Base-by-base conservation (phyloP, 768 basidiomycete species). In the Trametes cingulata region DNA sequence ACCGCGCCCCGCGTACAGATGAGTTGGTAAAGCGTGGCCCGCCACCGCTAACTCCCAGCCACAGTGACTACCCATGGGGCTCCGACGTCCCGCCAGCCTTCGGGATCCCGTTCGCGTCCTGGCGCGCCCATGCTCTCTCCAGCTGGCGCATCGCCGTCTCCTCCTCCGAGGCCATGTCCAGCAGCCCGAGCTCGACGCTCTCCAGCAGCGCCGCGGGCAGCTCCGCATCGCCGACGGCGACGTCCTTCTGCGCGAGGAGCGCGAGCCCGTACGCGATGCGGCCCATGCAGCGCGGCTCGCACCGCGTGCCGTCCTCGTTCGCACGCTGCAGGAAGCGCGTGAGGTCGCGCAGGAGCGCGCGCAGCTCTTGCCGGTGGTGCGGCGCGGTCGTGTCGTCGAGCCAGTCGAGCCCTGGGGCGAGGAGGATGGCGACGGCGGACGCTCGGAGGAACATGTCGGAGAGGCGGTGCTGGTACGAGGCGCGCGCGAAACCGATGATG, bases 371-470 rank as follows among this genome's bases (percentile, higher is more conserved):
- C 0, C 56, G 56, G 47, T 57, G 36, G 37, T 25, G n/a, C 6
- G 56, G 37, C 47, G n/a, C 20, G 9, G 45, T 19, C 19, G 15
- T n/a, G 17, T 42, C 25, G 25, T 49, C 17, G 48, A 39, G 17
- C 47, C 37, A 49, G 47, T 49, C 39, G 17, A 49, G 47, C 7
- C 47, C 12, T 7, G 37, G n/a, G 10, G 47, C 22, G 48, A 57
- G 56, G 24, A 40, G 48, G 47, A 57, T 17, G 15, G 46, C 56
- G 36, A 57, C 47, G 0, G 39, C 36, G 19, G 27, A 29, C 4
- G 56, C 39, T 47, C 50, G 49, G 37, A 57, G n/a, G 47, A 57
- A 57, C 37, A 49, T 49, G 47, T 49, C 39, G 2, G 56, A 25
- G 25, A 27, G 40, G 6, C 19, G 36, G 47, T 41, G 37, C 9